Base-by-base conservation (phyloP, 495 filamentous ascomycete species). In the Daldinia caldariorum region DNA sequence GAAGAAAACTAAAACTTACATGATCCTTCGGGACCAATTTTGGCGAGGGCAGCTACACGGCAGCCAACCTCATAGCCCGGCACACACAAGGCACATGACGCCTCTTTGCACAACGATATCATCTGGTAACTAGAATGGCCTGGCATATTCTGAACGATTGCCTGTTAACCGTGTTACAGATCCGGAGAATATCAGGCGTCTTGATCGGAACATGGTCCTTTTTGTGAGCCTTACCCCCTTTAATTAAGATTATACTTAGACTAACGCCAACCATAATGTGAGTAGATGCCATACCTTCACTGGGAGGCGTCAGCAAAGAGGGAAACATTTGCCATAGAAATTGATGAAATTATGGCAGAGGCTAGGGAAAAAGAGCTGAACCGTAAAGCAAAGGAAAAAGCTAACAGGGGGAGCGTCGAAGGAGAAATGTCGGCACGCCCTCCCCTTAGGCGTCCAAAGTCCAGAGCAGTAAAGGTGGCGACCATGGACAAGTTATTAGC, bases 251-350 rank as follows among this genome's bases (percentile, higher is more conserved):
- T 3, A 26, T 26, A 26, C 26, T 26, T 3, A 26, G 26, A 26
- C 26, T 26, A 26, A 26, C 26, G 3, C 26, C 26, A 26, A 26
- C 1, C 3, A 26, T 1, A 26, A 26, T 26, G 26, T 26, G 26
- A 26, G 1, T 32, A 82, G 80, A 90, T 90, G 88, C 89, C 89
- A 1, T 92, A 90, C 63, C 77, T 92, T 3, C 88, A 91, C 69
- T 92, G 89, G 74, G 89, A 92, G 38, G 89, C 87, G 0, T 71
- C 74, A 0, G 66, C 53, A n/a, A 73, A 61, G 37, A 53, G 29
- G 13, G 58, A 73, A 13, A 58, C 71, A 18, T 69, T 75, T 16
- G 34, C 80, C 79, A 54, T 70, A 79, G 29, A 84, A 79, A 58
- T 73, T 79, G 68, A 81, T 62, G 58, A 67, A 67, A 53, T 71